Conservation (phyloP, 352 stramenopile species). For the Phytophthora pini region DNA sequence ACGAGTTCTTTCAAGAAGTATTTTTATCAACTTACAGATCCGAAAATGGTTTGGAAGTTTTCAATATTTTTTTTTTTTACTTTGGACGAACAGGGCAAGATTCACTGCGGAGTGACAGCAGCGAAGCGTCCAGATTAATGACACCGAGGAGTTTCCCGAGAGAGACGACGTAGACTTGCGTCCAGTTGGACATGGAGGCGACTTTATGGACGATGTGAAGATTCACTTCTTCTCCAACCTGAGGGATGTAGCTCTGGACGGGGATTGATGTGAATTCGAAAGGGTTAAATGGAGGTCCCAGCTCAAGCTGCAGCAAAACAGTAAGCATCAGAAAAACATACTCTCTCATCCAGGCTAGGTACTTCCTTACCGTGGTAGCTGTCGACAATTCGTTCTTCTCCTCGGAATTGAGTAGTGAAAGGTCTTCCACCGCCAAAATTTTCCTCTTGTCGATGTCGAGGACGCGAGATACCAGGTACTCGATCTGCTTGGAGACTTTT, state of each 20-base stretch:
- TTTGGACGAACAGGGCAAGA: slow-evolving; percentile 7
- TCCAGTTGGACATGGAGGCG: slow-evolving; percentile 86
- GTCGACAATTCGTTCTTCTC: slow-evolving; percentile 56
- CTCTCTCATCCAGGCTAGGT: background rate
- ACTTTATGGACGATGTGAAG: slow-evolving; percentile 80
- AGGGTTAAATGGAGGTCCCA: slow-evolving; percentile 72
- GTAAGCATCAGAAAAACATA: background rate
- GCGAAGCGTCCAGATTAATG: slow-evolving; percentile 70
- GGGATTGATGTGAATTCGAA: slow-evolving; percentile 77
- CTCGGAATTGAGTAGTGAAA: slow-evolving; percentile 78
- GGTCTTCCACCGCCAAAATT: slow-evolving; percentile 65
- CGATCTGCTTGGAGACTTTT: slow-evolving; percentile 70
- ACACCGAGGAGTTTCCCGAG: slow-evolving; percentile 72
- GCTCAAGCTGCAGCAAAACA: slow-evolving; percentile 50
- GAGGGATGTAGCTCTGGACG: slow-evolving; percentile 79
- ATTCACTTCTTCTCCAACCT: slow-evolving; percentile 73
- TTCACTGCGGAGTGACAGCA: slow-evolving; percentile 27
- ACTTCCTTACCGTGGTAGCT: slow-evolving; percentile 44
- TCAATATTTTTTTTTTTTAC: background rate
- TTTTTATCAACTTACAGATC: slow-evolving; percentile 33
- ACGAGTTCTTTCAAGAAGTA: slow-evolving; percentile 12
- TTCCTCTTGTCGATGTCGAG: slow-evolving; percentile 77
- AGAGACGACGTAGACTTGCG: slow-evolving; percentile 83
- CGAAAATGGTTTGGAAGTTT: slow-evolving; percentile 24
- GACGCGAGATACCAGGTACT: slow-evolving; percentile 69